Conservation (phyloP, 2,329 filamentous ascomycete species). For the Penicillium sp. region DNA sequence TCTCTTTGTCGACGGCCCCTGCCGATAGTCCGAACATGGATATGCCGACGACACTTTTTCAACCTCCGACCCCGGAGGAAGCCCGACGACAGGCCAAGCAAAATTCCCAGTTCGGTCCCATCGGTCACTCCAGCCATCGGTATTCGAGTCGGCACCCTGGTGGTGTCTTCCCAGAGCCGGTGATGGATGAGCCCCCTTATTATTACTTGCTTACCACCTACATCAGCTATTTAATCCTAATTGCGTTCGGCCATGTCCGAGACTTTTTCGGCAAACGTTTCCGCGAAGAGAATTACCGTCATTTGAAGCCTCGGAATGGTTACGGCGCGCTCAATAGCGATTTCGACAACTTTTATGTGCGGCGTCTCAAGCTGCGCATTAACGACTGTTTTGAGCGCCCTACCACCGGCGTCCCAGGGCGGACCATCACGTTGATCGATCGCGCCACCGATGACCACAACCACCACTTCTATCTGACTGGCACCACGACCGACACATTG, state of each 20-base stretch:
- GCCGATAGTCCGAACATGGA: constrained; percentile 70
- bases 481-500: constrained; percentile 85
- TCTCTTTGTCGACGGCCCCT: constrained; percentile 81
- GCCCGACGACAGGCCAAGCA: constrained; percentile 66
- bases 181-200: constrained; percentile 94
- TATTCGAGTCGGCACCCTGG: constrained; percentile 87
- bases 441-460: constrained; percentile 90
- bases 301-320: constrained; percentile 75
- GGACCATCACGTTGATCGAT: constrained; percentile 88
- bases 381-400: constrained; percentile 95
- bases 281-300: constrained; percentile 76
- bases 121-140: constrained; percentile 71
- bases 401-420: constrained; percentile 85
- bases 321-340: constrained; percentile 95
- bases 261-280: constrained; percentile 98
- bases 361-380: constrained; percentile 85
- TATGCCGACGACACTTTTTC: constrained; percentile 73
- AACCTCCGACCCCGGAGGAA: constrained; percentile 81
- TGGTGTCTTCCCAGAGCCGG: constrained; percentile 68
- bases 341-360: constrained; percentile 97
- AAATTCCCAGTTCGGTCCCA: constrained; percentile 86
- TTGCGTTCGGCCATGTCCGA: constrained; percentile 88
- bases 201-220: constrained; percentile 97
- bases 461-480: constrained; percentile 78
- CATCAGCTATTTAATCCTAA: constrained; percentile 93